Conservation (phyloP, 768 basidiomycete species). For the Albatrellus ellisii region DNA sequence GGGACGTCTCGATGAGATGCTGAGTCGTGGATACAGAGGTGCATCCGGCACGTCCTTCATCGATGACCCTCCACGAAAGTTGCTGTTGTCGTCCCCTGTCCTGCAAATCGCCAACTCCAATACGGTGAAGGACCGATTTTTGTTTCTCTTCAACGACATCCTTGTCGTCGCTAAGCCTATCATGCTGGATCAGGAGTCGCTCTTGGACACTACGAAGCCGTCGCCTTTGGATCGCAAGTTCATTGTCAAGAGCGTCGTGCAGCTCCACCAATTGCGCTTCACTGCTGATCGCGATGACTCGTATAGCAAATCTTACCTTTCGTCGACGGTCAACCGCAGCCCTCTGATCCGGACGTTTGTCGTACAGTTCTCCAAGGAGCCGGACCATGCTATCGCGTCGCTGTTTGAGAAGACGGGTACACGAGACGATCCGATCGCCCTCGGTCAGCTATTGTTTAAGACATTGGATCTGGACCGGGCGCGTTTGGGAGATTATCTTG, state of each 20-base stretch:
- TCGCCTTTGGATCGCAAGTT: conserved; percentile 59
- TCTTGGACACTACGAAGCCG: conserved; percentile 44
- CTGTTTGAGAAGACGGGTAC: conserved; percentile 49
- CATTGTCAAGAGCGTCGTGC: conserved; percentile 81
- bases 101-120: conserved; percentile 90
- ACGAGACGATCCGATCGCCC: conserved; percentile 55
- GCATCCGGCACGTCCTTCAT: conserved; percentile 45
- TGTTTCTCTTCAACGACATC: conserved; percentile 95
- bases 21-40: conserved; percentile 48
- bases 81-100: conserved; percentile 75
- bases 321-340: conserved; percentile 29
- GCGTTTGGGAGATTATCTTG: conserved; percentile 75
- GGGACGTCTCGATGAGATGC: conserved; percentile 56
- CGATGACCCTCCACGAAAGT: conserved; percentile 78
- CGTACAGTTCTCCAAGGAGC: conserved; percentile 65
- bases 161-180: conserved; percentile 89
- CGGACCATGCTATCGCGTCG: conserved; percentile 64
- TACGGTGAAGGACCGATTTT: conserved; percentile 89
- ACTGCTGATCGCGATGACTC: conserved; percentile 55
- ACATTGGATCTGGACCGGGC: conserved; percentile 73
- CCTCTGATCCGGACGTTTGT: conserved; percentile 63
- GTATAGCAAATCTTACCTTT: conserved; percentile 28
- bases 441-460: conserved; percentile 72
- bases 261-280: conserved; percentile 56
- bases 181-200: conserved; percentile 49